A percentile compares a stretch with the other conserved stretches of the same genome.
phyloP scores from a whole-genome alignment of 805 yeast species.

The Blastobotrys americana region DNA sequence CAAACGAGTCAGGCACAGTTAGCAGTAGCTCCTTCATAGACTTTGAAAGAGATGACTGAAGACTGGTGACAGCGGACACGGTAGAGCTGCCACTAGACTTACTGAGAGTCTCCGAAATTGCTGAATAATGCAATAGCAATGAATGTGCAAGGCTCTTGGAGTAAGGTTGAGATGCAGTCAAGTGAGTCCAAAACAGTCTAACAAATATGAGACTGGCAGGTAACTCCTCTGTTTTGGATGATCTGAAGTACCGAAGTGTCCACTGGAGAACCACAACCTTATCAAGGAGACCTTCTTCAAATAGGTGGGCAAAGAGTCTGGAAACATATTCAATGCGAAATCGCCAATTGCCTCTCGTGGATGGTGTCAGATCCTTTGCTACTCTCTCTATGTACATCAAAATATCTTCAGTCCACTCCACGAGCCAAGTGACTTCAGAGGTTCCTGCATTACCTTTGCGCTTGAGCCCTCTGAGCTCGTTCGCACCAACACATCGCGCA shows the following conservation, averaged over 20 bases:
- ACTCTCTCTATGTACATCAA: constrained; percentile 50
- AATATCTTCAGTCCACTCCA: constrained; percentile 87
- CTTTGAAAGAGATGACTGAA: constrained; percentile 21
- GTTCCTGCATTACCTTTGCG: constrained; percentile 35
- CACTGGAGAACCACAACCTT: constrained; percentile 54
- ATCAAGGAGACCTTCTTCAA: constrained; percentile 61
- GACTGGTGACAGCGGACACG: constrained; percentile 20
- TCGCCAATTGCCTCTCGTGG: constrained; percentile 33
- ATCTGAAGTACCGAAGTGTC: constrained; percentile 48
- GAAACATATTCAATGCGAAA: constrained; percentile 52
- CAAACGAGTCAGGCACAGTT: constrained; percentile 26
- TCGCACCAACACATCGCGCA: constrained; percentile 76
- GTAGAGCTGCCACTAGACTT: constrained; percentile 5
- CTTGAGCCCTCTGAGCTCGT: constrained; percentile 57
- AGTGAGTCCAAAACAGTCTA: constrained; percentile 64
- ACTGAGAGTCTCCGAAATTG: constrained; percentile 25
- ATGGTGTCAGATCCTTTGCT: constrained; percentile 36
- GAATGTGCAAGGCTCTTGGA: constrained; percentile 60
- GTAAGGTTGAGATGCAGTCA: constrained; percentile 47
- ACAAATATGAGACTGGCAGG: constrained; percentile 48
- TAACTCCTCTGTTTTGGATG: constrained; percentile 33
- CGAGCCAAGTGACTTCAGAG: constrained; percentile 56
- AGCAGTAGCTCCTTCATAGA: constrained; percentile 19
- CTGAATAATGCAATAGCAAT: constrained; percentile 37
- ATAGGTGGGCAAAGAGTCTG: constrained; percentile 55